phyloP scores from a whole-genome alignment of 805 yeast genomes.

The Metschnikowia reukaufii region DNA sequence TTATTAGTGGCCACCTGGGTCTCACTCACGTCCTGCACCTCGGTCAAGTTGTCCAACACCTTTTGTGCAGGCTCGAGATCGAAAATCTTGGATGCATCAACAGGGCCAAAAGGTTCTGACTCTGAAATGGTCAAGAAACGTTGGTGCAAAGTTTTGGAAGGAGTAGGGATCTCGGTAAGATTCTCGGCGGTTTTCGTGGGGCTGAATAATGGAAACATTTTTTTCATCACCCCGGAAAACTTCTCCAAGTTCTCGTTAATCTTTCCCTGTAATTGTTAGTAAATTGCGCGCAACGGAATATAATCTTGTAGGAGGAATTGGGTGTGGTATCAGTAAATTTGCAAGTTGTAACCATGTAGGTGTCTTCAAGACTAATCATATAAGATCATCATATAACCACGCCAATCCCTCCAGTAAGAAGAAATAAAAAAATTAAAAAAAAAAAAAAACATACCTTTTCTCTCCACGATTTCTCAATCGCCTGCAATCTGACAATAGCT shows the following conservation, averaged over 20 bases:
- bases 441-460: slow-evolving; percentile 52
- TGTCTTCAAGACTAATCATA: slow-evolving; percentile 83
- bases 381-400: slow-evolving; percentile 40
- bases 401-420: background rate
- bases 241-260: slow-evolving; percentile 55
- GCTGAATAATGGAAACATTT: slow-evolving; percentile 75
- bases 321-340: slow-evolving; percentile 12
- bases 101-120: slow-evolving; percentile 92
- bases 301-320: background rate
- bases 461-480: slow-evolving; percentile 63
- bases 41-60: slow-evolving; percentile 68
- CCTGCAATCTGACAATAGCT: slow-evolving; percentile 72
- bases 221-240: slow-evolving; percentile 64
- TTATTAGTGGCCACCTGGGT: slow-evolving; percentile 29
- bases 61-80: slow-evolving; percentile 85
- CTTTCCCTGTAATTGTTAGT: slow-evolving; percentile 47
- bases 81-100: slow-evolving; percentile 86
- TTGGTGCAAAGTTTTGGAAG: slow-evolving; percentile 76
- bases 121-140: slow-evolving; percentile 89
- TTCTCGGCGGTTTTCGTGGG: slow-evolving; percentile 56
- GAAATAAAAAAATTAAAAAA: slow-evolving; percentile 1
- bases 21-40: slow-evolving; percentile 52
- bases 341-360: slow-evolving; percentile 50
- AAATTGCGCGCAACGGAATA: slow-evolving; percentile 10
- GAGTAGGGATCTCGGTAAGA: slow-evolving; percentile 91